Evolutionary conservation across 2,329 filamentous ascomycete species (phyloP), one percentile per base, ranked within the genome.

Genomic region (Volutella citrinella): DNA sequence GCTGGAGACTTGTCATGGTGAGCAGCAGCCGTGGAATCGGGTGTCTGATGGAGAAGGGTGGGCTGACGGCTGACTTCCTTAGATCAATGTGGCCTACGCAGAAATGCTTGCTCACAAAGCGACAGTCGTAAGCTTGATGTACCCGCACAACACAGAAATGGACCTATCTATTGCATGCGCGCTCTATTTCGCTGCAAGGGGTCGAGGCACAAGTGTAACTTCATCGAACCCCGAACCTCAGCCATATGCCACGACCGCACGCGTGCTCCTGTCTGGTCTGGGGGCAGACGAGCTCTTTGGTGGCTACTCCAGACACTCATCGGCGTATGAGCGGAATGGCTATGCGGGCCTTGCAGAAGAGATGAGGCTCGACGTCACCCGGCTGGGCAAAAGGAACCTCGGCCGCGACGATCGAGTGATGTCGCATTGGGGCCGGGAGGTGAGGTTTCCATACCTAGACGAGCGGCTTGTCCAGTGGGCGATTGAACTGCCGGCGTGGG

Each of bases 131-230:
- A 73, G 78, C 3, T 69, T 98, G 13, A 96, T 98, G 59, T 74
- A 84, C 48, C 93, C 93, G 0, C 93, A 98, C 61, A 91, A 95
- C 48, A 98, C 93, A 0, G 93, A 98, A 62, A 98, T 98, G 93
- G 93, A 98, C 53, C 71, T 98, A 1, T 98, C 93, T 5, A 98
- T 98, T 50, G 85, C 87, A 1, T 84, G 78, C 49, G 93, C 93
- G 0, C 70, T 98, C n/a, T 97, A 96, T 60, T 98, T 98, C 65
- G 89, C 93, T 6, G 82, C 91, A 1, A 77, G 88, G 23, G 91
- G 89, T 1, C 59, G 66, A 31, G 87, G 83, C 1, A 46, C 59
- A 13, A 66, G 70, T 23, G 64, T 64, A 34, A 54, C 46, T 10
- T 38, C 48, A 20, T 38, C 39, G 3, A 43, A 52, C 17, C 38